Base-by-base conservation (phyloP, 2,329 filamentous ascomycete species). In the Thermoascus crustaceus region DNA sequence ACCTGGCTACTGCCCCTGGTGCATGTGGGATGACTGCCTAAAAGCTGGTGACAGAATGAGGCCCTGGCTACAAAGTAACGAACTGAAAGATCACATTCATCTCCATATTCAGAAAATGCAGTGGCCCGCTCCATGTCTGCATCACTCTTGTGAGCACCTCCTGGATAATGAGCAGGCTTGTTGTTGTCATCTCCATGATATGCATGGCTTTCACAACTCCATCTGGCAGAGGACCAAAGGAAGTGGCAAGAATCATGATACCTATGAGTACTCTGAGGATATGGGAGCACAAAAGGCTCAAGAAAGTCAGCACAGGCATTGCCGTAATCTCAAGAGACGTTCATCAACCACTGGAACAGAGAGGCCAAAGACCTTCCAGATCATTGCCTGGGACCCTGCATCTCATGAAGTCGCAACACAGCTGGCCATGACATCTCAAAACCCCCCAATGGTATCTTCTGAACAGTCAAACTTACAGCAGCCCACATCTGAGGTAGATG, bases 1-100 rank as follows among this genome's bases (percentile, higher is more conserved):
- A 10, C 30, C 40, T 20, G 42, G 24, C 10, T 43, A 41, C 16
- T 44, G 36, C 23, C 35, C 36, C 9, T 9, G 13, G 4, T 25
- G 23, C 23, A 25, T 25, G 23, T 25, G 23, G 23, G 23, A 25
- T 25, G 4, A 25, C 23, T 4, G 23, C 4, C 4, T 5, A 5
- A 4, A 4, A 4, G 23, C 23, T 4, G 23, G 9, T 11, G 4
- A 11, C 23, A 25, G 23, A 11, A 25, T 25, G 23, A 25, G 4
- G 13, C 9, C 23, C 4, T 25, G 10, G 10, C 9, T n/a, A 4
- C 4, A 10, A 25, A 25, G 23, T 11, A 4, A 9, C 10, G 23
- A 25, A 11, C 23, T 25, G 23, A 25, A 11, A 25, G 9, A 10
- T 4, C 23, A 25, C 9, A 9, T 25, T 4, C 9, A 25, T 4